These are phyloP conservation scores for Aureoboletus auriporus DNA, from an alignment of 768 basidiomycete genomes.

Conservation along the genomic window DNA sequence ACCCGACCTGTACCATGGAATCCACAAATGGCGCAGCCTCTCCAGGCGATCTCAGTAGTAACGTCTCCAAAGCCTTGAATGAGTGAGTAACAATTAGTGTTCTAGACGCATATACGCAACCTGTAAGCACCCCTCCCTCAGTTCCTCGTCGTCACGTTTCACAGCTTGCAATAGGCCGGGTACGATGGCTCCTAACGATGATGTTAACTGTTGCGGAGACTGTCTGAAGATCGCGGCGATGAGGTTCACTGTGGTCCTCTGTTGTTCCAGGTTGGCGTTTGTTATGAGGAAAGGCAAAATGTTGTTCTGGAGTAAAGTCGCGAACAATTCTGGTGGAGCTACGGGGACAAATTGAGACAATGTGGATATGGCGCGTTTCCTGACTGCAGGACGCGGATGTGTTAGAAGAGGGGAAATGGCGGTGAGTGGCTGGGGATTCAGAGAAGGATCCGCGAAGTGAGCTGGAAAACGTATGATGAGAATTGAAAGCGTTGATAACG, in stretches of 20 bases:
- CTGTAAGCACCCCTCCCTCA: constrained; percentile 78
- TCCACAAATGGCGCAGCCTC: constrained; percentile 74
- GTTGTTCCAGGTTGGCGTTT: constrained; percentile 56
- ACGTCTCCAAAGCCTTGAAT: constrained; percentile 68
- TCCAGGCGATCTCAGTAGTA: constrained; percentile 78
- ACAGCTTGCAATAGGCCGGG: constrained; percentile 68
- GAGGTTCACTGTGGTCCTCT: constrained; percentile 75
- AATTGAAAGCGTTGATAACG: constrained; percentile 81
- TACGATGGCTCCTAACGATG: constrained; percentile 58
- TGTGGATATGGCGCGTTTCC: constrained; percentile 88
- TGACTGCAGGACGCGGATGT: constrained; percentile 79
- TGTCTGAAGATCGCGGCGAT: constrained; percentile 76
- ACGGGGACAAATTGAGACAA: constrained; percentile 80
- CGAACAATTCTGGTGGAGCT: constrained; percentile 59
- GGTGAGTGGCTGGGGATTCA: constrained; percentile 56
- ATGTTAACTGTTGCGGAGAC: constrained; percentile 62
- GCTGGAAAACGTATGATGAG: constrained; percentile 81
- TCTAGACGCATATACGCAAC: constrained; percentile 30
- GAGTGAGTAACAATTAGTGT: constrained; percentile 4
- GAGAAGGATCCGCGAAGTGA: constrained; percentile 51
- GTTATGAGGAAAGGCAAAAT: constrained; percentile 57
- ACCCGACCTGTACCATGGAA: constrained; percentile 65
- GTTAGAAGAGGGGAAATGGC: constrained; percentile 69
- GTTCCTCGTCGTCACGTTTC: constrained; percentile 76
- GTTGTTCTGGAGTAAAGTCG: constrained; percentile 52